These are phyloP conservation scores for Tetrastigma voinierianum DNA, from an alignment of 164 flowering plant species.

Conservation along the genomic window DNA sequence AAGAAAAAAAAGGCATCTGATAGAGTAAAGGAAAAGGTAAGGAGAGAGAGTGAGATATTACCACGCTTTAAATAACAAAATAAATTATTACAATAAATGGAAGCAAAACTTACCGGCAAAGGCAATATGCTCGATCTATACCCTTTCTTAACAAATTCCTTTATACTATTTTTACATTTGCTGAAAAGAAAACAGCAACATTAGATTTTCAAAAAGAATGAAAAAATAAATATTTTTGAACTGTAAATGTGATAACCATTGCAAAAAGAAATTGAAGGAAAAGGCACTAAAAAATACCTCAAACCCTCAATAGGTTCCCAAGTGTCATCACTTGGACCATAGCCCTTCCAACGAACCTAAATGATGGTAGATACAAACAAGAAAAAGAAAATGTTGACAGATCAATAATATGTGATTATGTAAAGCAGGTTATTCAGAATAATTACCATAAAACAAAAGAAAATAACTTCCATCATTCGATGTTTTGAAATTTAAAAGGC, in stretches of 20 bases:
- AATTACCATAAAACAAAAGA: no score
- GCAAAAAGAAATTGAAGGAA: neutral
- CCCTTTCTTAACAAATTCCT: slow-evolving; percentile 53
- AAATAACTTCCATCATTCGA: no score
- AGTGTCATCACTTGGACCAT: slow-evolving; percentile 49
- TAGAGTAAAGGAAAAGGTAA: neutral
- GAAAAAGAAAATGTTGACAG: neutral
- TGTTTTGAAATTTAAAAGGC: no score
- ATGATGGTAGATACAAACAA: neutral
- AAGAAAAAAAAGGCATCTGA: neutral
- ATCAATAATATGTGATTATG: no score
- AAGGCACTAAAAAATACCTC: slow-evolving; percentile 27
- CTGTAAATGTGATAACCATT: no score
- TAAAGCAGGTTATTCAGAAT: neutral
- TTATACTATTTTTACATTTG: slow-evolving; percentile 41
- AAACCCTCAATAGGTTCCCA: slow-evolving; percentile 73
- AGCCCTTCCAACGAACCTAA: slow-evolving; percentile 73
- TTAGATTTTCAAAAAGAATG: no score
- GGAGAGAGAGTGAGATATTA: no score
- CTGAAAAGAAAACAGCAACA: slow-evolving; percentile 22
- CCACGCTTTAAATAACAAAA: no score
- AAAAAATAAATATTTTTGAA: no score
- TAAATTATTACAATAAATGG: neutral
- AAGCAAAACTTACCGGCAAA: slow-evolving; percentile 56
- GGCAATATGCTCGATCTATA: slow-evolving; percentile 52